Evolutionary conservation across 805 yeast species (phyloP), one percentile per base, ranked within the genome.

Genomic region (Ogataea minuta): DNA sequence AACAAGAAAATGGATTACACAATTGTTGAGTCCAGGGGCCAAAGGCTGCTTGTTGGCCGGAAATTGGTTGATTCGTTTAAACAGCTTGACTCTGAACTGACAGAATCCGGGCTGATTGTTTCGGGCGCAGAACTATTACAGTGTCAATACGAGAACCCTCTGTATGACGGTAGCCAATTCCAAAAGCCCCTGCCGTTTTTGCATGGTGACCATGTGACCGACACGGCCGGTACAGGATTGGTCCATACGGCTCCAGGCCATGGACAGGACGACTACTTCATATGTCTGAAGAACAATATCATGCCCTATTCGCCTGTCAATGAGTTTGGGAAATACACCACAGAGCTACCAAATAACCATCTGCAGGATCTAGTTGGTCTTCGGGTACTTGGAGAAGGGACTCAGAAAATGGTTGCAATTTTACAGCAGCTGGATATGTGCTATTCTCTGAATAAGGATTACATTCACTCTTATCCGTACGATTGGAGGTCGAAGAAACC

Each of bases 221-320:
- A 76, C 41, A 50, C 73, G 1, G 79, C 93, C 0, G 99, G 99
- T 60, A 87, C 99, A 0, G 99, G 99, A 2, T 65, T 93, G 10
- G 99, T 93, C 1, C 99, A 93, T 57, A 84, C 88, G 14, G 98
- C 99, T 0, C 98, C 99, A 2, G 98, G 97, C 0, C 99, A 93
- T 59, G 99, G 99, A 53, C 76, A 80, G 53, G 99, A 93, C 50
- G 99, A 93, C 66, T 90, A 86, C 57, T 54, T 81, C 6, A 71
- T 83, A 24, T 91, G 95, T 23, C 60, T 74, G 41, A 61, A 67
- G 15, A 63, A 82, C 45, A 70, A 69, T 0, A 68, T 93, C 15
- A 67, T 62, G 8, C 76, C 86, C 0, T 75, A 67, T 44, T 87
- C 96, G 0, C 88, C 93, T 0, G 95, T 93, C 2, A 87, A 93